These are phyloP conservation scores for barrel medic (Medicago truncatula) DNA, from an alignment of 306 rosid species.

Conservation along the genomic window DNA sequence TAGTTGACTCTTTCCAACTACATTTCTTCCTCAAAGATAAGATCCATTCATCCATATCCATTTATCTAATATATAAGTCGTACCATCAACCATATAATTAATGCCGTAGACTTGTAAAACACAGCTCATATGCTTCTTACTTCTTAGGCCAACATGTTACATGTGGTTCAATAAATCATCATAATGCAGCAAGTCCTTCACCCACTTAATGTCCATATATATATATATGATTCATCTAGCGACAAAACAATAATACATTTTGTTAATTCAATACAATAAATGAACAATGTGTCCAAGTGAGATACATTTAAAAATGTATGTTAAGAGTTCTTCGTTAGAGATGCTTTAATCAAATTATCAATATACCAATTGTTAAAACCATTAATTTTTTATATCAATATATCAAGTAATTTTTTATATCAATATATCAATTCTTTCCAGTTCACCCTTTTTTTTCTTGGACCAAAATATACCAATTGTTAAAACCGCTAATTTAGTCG, in stretches of 20 bases:
- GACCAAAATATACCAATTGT: no score
- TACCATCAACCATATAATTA: constrained; percentile 29
- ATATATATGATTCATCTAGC: no score
- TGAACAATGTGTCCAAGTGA: no score
- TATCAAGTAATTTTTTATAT: no score
- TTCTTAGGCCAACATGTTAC: constrained; percentile 25
- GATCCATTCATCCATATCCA: constrained; percentile 37
- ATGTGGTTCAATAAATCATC: constrained; percentile 18
- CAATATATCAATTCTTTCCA: no score
- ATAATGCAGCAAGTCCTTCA: not conserved
- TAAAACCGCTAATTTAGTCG: no score
- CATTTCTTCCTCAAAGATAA: not conserved
- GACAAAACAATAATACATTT: not conserved
- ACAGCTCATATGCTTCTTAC: constrained; percentile 1
- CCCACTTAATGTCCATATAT: not conserved
- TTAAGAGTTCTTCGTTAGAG: no score
- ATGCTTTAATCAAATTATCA: no score
- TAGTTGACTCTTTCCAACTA: constrained; percentile 1
- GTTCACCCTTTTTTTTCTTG: no score
- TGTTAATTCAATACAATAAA: not conserved
- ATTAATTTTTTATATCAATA: no score
- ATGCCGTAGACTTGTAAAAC: constrained; percentile 16
- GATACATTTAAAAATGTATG: no score
- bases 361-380: no score
- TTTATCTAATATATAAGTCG: constrained; percentile 30